Evolutionary conservation across 2,329 filamentous ascomycete species (phyloP), one percentile per base, ranked within the genome.

Genomic region (Trematosphaeria pertusa): DNA sequence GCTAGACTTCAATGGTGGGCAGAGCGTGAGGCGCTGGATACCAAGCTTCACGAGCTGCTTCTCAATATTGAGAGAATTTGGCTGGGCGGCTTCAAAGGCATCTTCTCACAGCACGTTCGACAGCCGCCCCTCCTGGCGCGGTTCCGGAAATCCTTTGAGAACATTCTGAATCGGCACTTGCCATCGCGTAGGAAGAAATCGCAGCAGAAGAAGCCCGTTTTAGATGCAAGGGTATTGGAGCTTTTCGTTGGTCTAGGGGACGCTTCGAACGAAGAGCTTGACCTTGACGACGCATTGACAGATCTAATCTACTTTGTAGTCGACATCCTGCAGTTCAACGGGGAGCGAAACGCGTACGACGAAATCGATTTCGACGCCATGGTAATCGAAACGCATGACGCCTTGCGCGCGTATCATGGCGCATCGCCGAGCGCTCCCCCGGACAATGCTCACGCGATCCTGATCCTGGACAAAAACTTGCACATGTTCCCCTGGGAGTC

Each of bases 401-500:
- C 91, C 2, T 76, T 99, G 19, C 84, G 86, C 38, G 82, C 84
- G 1, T 97, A 97, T 65, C 87, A 96, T 62, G 79, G 80, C 43
- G 72, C 71, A 18, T 69, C 64, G 4, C 65, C 69, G 6, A 58
- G 54, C 10, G 58, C 76, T 18, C 74, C 76, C 5, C 57, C 58
- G 41, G 63, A 54, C 45, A 63, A 61, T 12, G 76, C 76, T 1
- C 94, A 99, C 66, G 93, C 91, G 0, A 87, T 99, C 42, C 79
- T 99, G 2, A 86, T 99, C 5, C 79, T 99, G 5, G 94, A 99
- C 73, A 97, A 96, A 71, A 82, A 88, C 2, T 80, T 99, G 2
- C 94, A 97, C 63, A 80, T 84, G 1, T 96, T 99, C 63, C 94
- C 94, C 0, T 99, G 95, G 94, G 94, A 99, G 67, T 96, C 91